These are phyloP conservation scores for Oldenlandia corymbosa DNA, from an alignment of 257 asterid genomes.

Conservation along the genomic window DNA sequence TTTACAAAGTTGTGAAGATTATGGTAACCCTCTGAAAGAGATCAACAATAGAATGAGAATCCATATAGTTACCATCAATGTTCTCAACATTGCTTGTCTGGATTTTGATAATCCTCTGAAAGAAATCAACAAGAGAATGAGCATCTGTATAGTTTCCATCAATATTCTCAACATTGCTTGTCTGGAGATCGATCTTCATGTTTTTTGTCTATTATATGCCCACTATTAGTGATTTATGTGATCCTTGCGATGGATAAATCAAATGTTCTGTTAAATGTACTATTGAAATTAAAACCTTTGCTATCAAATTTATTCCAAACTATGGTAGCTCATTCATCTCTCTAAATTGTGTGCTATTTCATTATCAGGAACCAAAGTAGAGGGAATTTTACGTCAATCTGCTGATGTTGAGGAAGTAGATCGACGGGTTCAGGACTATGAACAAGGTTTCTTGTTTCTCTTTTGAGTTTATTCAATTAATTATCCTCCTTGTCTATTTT, in stretches of 20 bases:
- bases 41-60: neutral
- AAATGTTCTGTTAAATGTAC: neutral
- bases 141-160: slow-evolving; percentile 12
- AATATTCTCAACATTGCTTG: neutral
- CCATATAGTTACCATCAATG: slow-evolving; percentile 12
- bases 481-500: neutral
- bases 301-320: neutral
- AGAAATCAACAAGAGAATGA: neutral
- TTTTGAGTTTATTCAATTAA: neutral
- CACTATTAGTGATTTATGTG: neutral
- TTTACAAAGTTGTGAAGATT: neutral
- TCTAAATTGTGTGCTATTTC: slow-evolving; percentile 5
- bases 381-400: slow-evolving; percentile 81
- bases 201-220: neutral
- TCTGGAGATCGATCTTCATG: neutral
- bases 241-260: neutral
- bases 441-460: slow-evolving; percentile 47
- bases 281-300: neutral
- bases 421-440: slow-evolving; percentile 74
- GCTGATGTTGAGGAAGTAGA: slow-evolving; percentile 95
- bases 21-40: neutral
- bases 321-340: neutral
- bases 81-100: neutral
- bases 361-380: slow-evolving; percentile 56
- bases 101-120: neutral